phyloP scores from a whole-genome alignment of 345 rosid genomes.

The Aquilaria malaccensis region DNA sequence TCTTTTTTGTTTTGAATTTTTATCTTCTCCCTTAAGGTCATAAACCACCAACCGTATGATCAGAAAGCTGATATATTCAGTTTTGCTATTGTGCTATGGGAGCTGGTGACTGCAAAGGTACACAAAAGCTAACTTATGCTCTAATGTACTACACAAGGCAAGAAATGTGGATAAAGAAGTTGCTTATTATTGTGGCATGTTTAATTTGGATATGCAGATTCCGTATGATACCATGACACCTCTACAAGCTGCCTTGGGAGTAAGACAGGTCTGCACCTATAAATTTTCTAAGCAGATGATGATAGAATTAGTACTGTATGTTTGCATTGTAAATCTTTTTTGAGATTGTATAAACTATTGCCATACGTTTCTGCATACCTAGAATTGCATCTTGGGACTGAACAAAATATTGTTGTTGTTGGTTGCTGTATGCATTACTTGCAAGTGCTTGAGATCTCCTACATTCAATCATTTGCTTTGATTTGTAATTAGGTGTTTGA shows the following conservation, averaged over 20 bases:
- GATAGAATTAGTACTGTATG: background rate
- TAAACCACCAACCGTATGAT: conserved; percentile 65
- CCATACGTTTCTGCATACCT: too few relatives aligned
- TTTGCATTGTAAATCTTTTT: background rate
- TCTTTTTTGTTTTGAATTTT: background rate
- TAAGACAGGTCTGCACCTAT: conserved; percentile 44
- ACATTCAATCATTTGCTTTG: too few relatives aligned
- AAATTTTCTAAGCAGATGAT: background rate
- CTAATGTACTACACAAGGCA: background rate
- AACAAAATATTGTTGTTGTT: too few relatives aligned
- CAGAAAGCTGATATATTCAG: conserved; percentile 74
- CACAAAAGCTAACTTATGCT: background rate
- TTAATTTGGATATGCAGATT: conserved; percentile 31
- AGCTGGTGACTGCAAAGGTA: conserved; percentile 73
- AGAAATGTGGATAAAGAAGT: background rate
- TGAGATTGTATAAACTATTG: background rate
- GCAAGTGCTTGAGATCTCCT: too few relatives aligned
- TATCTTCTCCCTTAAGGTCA: conserved; percentile 37
- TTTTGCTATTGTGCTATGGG: conserved; percentile 77
- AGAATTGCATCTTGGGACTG: too few relatives aligned
- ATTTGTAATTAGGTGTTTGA: too few relatives aligned
- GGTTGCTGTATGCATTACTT: too few relatives aligned
- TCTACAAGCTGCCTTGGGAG: conserved; percentile 76
- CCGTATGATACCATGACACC: conserved; percentile 68
- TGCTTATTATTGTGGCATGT: background rate